Evolutionary conservation across 2,329 filamentous ascomycete species (phyloP).

Genomic region (Huntiella savannae): DNA sequence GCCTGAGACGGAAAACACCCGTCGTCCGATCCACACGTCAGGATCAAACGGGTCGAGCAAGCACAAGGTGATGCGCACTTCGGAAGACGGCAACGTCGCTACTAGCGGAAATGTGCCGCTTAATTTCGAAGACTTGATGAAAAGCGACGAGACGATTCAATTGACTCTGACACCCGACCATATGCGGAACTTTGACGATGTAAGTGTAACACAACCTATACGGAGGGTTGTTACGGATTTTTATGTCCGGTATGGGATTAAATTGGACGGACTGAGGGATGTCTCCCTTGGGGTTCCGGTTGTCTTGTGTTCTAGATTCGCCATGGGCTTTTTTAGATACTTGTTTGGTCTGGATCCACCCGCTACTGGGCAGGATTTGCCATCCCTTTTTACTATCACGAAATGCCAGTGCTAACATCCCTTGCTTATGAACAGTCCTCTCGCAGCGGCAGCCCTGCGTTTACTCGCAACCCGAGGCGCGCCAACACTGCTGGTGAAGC

Average conservation of each 20-base stretch:
- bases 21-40: constrained; percentile 26
- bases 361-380: too few relatives aligned
- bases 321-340: too few relatives aligned
- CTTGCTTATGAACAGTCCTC: constrained; percentile 6
- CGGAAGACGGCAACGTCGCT: constrained; percentile 33
- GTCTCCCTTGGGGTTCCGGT: background rate
- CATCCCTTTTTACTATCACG: background rate
- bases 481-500: constrained; percentile 25
- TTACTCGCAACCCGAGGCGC: constrained; percentile 25
- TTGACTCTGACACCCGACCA: constrained; percentile 65
- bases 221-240: background rate
- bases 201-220: constrained; percentile 5
- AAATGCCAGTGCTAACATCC: background rate
- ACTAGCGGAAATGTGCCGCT: constrained; percentile 40
- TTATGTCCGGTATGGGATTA: background rate
- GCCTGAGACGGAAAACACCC: constrained; percentile 6
- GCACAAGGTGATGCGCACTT: constrained; percentile 34
- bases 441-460: constrained; percentile 21
- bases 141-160: constrained; percentile 65
- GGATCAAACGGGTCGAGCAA: constrained; percentile 33
- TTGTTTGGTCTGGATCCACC: too few relatives aligned
- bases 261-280: background rate
- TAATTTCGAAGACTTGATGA: constrained; percentile 62
- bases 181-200: constrained; percentile 52
- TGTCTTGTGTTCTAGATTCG: background rate